A percentile compares a stretch with the other conserved stretches of the same genome.
phyloP scores from a whole-genome alignment of 2,329 filamentous ascomycete species.

The Huntiella omanensis region DNA sequence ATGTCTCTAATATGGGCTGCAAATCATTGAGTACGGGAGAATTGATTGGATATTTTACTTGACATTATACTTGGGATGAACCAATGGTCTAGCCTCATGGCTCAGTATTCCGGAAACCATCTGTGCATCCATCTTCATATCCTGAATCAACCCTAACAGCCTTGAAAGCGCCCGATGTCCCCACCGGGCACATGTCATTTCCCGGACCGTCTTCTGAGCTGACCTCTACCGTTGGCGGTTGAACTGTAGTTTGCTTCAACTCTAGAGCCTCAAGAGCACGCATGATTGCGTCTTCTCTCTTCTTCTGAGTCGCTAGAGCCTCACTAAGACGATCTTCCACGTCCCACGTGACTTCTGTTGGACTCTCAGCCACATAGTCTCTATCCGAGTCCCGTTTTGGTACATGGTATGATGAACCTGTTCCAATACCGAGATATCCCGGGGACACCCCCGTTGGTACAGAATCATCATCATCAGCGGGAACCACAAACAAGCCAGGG shows the following conservation, averaged over 20 bases:
- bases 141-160: conserved; percentile 9
- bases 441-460: conserved; percentile 18
- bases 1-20: too few relatives aligned
- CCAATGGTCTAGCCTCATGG: too few relatives aligned
- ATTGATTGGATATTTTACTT: too few relatives aligned
- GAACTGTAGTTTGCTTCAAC: neutral
- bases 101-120: too few relatives aligned
- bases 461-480: neutral
- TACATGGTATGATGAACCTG: conserved; percentile 22
- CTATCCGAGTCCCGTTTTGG: conserved; percentile 27
- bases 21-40: too few relatives aligned
- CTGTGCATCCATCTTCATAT: conserved; percentile 1
- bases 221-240: too few relatives aligned
- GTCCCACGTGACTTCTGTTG: conserved; percentile 64
- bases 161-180: neutral
- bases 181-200: neutral
- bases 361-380: conserved; percentile 42
- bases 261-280: conserved; percentile 29
- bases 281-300: neutral
- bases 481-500: conserved; percentile 16
- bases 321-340: conserved; percentile 47
- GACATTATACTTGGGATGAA: too few relatives aligned
- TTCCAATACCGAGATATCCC: conserved; percentile 59
- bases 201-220: neutral
- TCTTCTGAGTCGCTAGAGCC: neutral